phyloP scores from a whole-genome alignment of 441 rosid species.

The Erodium moschatum region DNA sequence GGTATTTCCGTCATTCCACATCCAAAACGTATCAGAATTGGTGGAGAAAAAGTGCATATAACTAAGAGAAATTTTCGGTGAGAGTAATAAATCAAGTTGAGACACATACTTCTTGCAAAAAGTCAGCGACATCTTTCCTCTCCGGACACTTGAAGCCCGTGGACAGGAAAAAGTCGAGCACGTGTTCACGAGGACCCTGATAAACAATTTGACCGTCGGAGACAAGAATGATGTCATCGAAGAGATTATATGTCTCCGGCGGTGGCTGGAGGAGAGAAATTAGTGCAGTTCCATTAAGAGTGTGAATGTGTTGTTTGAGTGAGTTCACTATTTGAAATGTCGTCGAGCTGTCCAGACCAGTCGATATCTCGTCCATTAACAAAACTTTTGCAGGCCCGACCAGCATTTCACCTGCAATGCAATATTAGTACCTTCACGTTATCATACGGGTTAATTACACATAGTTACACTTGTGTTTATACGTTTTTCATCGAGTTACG shows the following conservation, averaged over 20 bases:
- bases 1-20: too few species aligned
- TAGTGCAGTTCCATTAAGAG: constrained; percentile 63
- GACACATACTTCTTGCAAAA: constrained; percentile 53
- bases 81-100: constrained; percentile 3
- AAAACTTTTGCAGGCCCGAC: constrained; percentile 71
- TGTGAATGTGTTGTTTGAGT: constrained; percentile 53
- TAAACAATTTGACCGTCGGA: constrained; percentile 66
- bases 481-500: too few species aligned
- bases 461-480: too few species aligned
- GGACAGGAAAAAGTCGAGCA: constrained; percentile 52
- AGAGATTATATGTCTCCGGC: constrained; percentile 76
- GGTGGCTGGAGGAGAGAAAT: constrained; percentile 94
- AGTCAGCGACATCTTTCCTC: constrained; percentile 81
- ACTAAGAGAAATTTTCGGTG: too few species aligned
- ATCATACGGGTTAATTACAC: too few species aligned
- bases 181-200: constrained; percentile 75
- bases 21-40: too few species aligned
- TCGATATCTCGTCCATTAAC: constrained; percentile 91
- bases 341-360: constrained; percentile 85
- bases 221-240: constrained; percentile 78
- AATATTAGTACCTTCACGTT: too few species aligned
- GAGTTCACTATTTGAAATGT: constrained; percentile 74
- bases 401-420: constrained; percentile 57
- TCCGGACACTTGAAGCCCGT: constrained; percentile 84
- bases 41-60: too few species aligned